A percentile compares a stretch with the other conserved stretches of the same genome.
Evolutionary conservation across 305 asterid genomes (phyloP).

Genomic region (Solanum hybrid): DNA sequence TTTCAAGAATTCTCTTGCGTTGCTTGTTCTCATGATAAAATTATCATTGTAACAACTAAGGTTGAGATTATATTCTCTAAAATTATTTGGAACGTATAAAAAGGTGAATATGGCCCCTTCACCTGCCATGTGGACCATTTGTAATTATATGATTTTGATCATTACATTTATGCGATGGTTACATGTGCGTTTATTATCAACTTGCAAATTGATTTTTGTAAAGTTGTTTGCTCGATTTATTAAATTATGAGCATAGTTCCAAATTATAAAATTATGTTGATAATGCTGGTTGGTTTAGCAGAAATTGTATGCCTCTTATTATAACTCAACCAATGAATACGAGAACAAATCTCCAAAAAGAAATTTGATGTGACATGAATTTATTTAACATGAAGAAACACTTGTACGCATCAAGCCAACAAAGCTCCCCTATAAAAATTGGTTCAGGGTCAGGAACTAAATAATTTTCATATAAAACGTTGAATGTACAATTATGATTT

Average conservation of each 20-base stretch:
- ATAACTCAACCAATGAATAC: no score
- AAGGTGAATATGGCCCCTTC: neutral
- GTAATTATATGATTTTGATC: neutral
- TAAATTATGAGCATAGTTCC: neutral
- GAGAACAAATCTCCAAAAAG: no score
- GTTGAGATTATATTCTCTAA: no score
- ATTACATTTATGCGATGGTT: neutral
- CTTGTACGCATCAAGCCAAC: neutral
- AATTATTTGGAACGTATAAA: neutral
- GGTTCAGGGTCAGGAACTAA: neutral
- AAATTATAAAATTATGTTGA: no score
- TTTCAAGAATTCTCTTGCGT: no score
- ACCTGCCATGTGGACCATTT: neutral
- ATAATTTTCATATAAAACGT: neutral
- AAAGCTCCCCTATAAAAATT: neutral
- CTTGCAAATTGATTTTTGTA: no score
- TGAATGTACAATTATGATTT: no score
- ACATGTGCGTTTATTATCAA: neutral
- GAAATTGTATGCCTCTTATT: neutral
- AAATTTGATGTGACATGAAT: no score
- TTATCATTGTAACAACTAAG: neutral
- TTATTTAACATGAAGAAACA: no score
- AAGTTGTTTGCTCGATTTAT: neutral
- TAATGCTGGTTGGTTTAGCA: neutral
- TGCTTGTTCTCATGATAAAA: no score